Evolutionary conservation across 306 rosid genomes (phyloP), one percentile per base, ranked within the genome.

Genomic region (Abrus precatorius): DNA sequence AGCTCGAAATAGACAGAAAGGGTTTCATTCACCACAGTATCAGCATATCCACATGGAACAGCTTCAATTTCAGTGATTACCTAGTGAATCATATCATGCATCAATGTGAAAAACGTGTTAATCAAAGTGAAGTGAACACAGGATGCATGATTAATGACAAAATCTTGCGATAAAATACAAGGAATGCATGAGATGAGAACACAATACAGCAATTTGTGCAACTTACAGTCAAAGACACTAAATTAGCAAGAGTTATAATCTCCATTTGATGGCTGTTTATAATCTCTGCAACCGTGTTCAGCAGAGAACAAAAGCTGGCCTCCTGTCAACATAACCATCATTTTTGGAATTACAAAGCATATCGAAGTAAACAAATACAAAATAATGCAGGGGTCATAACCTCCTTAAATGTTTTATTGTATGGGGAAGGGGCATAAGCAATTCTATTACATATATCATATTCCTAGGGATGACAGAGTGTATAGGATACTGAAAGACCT

Each of bases 161-260:
- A 43, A 67, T 7, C n/a, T 2, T 3, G 1, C 14, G 41, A 72
- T 61, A 66, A 77, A 49, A 45, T 45, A 20, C 33, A 74, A 50
- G 47, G 60, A 34, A 47, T 82, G 61, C 49, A 55, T 54, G 47
- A 62, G 62, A 76, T 20, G 57, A 79, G 3, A 64, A 52, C 68
- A 80, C 50, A 62, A 20, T 20, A 55, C 54, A 79, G 56, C 47
- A 63, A 27, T 20, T 32, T 64, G 50, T 30, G 4, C 40, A 36
- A 80, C 90, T 87, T 84, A 93, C 98, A 0, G 80, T 84, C 82
- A 93, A 71, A 72, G 97, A 87, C 43, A 94, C 88, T 67, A 93
- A 50, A 88, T 90, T 93, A 64, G 98, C 98, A n/a, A 93, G 89
- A 54, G 98, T 88, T 59, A 78, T 74, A 80, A 93, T 91, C 88